Evolutionary conservation across 2,329 filamentous ascomycete genomes (phyloP), one percentile per base, ranked within the genome.

Genomic region (Ambrosiella cleistominuta): DNA sequence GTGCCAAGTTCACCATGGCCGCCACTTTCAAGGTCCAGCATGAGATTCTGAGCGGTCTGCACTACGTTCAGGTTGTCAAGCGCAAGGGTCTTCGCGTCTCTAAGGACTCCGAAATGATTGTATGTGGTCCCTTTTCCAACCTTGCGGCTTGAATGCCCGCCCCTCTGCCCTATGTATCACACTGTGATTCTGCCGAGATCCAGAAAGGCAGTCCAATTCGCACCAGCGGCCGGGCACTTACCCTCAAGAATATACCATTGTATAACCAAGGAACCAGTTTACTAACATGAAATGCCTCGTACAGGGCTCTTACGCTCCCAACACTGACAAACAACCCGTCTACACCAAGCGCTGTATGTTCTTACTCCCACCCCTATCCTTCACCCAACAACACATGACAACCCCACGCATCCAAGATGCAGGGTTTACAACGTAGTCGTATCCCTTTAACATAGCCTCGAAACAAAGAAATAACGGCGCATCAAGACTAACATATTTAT

Each of bases 71-170:
- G 74, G 80, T 89, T 45, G 86, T 96, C 62, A 95, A 93, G 79
- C 79, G 90, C 65, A 89, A 89, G 77, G 86, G 87, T 57, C 78
- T 97, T 69, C 81, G 81, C 61, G 81, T 91, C 62, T 87, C 85
- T 75, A 98, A 96, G 80, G 86, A 93, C 67, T 86, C 94, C 66
- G 91, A 97, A 75, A 98, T 98, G 93, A 86, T 98, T 79, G 89
- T 93, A 72, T 67, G 84, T 77, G 38, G 27, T 17, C 7, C 49
- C 3, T 54, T 27, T 27, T 27, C 27, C 27, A 27, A 27, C 27
- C 27, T 27, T 27, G 27, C 4, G 27, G 27, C 27, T 27, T 27
- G 27, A 27, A 27, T 27, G 27, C 27, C 27, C 27, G 27, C 27
- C 27, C 27, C 27, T 27, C 27, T 27, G 27, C 4, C 27, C 27